These are phyloP conservation scores for Candida silvicultrix DNA, from an alignment of 805 yeast species.

Conservation along the genomic window DNA sequence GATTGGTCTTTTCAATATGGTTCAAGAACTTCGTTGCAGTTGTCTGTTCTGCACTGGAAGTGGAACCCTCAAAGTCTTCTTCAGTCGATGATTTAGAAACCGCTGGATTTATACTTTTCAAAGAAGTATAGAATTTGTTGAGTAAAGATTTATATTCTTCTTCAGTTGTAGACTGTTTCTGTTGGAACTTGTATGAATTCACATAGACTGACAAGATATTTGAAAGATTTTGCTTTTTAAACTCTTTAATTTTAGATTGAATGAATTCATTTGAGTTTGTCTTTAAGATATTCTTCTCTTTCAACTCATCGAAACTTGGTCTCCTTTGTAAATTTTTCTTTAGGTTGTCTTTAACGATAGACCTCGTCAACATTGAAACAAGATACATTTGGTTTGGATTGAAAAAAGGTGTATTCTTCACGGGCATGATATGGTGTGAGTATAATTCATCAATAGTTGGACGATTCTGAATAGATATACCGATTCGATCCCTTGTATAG, in stretches of 20 bases:
- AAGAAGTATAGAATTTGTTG: background rate
- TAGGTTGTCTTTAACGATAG: slow-evolving; percentile 13
- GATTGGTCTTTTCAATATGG: slow-evolving; percentile 1
- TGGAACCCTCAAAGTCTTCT: too few species aligned
- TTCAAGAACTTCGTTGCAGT: background rate
- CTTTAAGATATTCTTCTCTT: slow-evolving; percentile 12
- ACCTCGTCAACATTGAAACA: slow-evolving; percentile 6
- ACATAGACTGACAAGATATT: slow-evolving; percentile 10
- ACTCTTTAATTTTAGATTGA: slow-evolving; percentile 5
- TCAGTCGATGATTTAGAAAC: too few species aligned
- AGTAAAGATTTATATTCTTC: background rate
- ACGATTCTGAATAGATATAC: slow-evolving; percentile 11
- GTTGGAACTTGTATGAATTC: slow-evolving; percentile 13
- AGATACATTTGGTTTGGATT: slow-evolving; percentile 4
- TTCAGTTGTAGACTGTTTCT: background rate
- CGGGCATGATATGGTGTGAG: slow-evolving; percentile 15
- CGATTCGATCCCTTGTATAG: slow-evolving; percentile 14
- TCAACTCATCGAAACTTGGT: slow-evolving; percentile 14
- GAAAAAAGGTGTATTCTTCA: slow-evolving; percentile 1
- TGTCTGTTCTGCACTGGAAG: too few species aligned
- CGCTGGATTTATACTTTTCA: background rate
- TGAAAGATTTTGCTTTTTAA: slow-evolving; percentile 11
- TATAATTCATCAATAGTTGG: slow-evolving; percentile 10
- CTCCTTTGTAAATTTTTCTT: slow-evolving; percentile 14
- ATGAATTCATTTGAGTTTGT: slow-evolving; percentile 4